phyloP scores from a whole-genome alignment of 2,329 filamentous ascomycete genomes.

The Fusarium sp. region DNA sequence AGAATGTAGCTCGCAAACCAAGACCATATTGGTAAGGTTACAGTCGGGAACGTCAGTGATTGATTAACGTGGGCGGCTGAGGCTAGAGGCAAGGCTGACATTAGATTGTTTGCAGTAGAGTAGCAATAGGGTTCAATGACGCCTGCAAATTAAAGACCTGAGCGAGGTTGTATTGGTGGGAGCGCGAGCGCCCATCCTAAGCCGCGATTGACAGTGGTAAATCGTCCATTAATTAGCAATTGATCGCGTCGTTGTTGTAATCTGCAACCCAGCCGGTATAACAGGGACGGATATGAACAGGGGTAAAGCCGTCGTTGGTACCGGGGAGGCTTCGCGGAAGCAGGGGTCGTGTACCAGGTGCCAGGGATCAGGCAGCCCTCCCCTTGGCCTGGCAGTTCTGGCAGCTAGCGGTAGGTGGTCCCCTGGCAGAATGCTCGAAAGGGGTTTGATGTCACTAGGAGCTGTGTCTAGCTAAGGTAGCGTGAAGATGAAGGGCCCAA shows the following conservation, averaged over 20 bases:
- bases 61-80: slow-evolving; percentile 4
- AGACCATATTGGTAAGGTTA: slow-evolving; percentile 2
- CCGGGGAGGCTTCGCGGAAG: slow-evolving; percentile 28
- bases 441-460: slow-evolving; percentile 35
- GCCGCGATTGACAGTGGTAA: slow-evolving; percentile 28
- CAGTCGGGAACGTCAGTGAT: background rate
- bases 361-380: slow-evolving; percentile 17
- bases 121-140: background rate
- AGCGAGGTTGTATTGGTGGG: slow-evolving; percentile 9
- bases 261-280: slow-evolving; percentile 35
- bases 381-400: slow-evolving; percentile 30
- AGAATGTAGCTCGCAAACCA: slow-evolving; percentile 2
- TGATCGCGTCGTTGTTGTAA: slow-evolving; percentile 17
- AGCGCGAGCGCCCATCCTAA: slow-evolving; percentile 8
- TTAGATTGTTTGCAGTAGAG: background rate
- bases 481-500: slow-evolving; percentile 26
- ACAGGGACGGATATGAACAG: slow-evolving; percentile 28
- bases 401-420: slow-evolving; percentile 19
- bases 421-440: slow-evolving; percentile 28
- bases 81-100: slow-evolving; percentile 10
- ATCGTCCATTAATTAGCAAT: slow-evolving; percentile 16
- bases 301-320: slow-evolving; percentile 24
- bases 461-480: slow-evolving; percentile 15
- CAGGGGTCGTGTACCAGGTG: slow-evolving; percentile 24
- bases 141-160: slow-evolving; percentile 14